phyloP scores from a whole-genome alignment of 768 basidiomycete species.

The Serendipita sp. region DNA sequence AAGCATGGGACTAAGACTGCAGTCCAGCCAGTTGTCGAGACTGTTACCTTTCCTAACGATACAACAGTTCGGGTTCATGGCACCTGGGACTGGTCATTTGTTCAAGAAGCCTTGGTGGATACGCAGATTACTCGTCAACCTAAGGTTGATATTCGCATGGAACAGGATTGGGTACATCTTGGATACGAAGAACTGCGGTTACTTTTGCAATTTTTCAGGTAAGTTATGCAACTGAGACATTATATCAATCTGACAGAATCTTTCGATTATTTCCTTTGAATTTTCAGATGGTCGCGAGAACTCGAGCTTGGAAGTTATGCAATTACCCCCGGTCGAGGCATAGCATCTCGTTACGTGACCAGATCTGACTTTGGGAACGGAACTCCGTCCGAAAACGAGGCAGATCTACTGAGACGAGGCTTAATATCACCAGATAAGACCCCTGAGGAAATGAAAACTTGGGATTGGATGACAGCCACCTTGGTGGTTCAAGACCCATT shows the following conservation, averaged over 20 bases:
- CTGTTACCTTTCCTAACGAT: neutral
- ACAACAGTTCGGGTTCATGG: neutral
- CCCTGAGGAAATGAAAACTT: neutral
- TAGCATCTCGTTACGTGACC: too few relatives aligned
- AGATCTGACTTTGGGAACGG: too few relatives aligned
- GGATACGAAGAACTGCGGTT: too few relatives aligned
- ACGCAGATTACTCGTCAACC: neutral
- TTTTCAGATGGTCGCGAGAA: too few relatives aligned
- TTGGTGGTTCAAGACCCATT: neutral
- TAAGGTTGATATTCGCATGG: too few relatives aligned
- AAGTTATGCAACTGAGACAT: too few relatives aligned
- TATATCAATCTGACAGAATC: too few relatives aligned
- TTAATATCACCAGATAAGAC: neutral
- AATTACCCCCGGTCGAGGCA: too few relatives aligned
- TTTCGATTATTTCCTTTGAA: too few relatives aligned
- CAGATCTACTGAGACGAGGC: neutral
- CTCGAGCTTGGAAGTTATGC: too few relatives aligned
- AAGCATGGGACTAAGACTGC: neutral
- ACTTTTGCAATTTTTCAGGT: too few relatives aligned
- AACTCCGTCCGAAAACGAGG: neutral
- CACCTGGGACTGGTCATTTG: neutral
- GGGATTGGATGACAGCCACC: neutral
- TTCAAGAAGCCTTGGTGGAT: neutral
- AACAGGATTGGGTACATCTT: too few relatives aligned
- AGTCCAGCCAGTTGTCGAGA: neutral